Conservation (phyloP, 331 rosid species). For the Acacia pycnantha region DNA sequence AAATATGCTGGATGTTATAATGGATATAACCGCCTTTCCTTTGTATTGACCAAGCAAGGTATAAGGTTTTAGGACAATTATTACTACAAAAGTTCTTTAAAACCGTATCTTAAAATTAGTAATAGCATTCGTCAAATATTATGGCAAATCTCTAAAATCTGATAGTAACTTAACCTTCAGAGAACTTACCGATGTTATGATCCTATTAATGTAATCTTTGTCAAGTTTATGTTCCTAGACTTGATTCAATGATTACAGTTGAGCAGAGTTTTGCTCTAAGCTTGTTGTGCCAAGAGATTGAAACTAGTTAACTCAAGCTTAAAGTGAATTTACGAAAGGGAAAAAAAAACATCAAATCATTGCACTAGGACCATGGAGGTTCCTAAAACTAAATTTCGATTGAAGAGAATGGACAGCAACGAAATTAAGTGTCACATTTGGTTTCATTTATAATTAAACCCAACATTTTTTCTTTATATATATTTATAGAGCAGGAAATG, state of each 20-base stretch:
- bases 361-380: too few relatives aligned
- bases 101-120: neutral
- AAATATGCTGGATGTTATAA: neutral
- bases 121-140: neutral
- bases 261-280: neutral
- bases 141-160: neutral
- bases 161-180: neutral
- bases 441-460: too few relatives aligned
- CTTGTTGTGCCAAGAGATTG: neutral
- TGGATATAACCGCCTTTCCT: neutral
- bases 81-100: neutral
- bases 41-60: neutral
- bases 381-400: too few relatives aligned
- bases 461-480: too few relatives aligned
- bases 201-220: neutral
- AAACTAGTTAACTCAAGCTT: neutral
- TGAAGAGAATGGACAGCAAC: too few relatives aligned
- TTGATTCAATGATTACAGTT: too few relatives aligned
- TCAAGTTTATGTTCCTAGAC: neutral
- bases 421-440: too few relatives aligned
- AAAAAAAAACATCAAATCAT: neutral
- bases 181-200: neutral
- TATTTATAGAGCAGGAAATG: too few relatives aligned
- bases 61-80: neutral
- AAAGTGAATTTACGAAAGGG: neutral